These are phyloP conservation scores for Triticum dicoccoides DNA, from an alignment of 176 grass and related monocot species.

Conservation along the genomic window DNA sequence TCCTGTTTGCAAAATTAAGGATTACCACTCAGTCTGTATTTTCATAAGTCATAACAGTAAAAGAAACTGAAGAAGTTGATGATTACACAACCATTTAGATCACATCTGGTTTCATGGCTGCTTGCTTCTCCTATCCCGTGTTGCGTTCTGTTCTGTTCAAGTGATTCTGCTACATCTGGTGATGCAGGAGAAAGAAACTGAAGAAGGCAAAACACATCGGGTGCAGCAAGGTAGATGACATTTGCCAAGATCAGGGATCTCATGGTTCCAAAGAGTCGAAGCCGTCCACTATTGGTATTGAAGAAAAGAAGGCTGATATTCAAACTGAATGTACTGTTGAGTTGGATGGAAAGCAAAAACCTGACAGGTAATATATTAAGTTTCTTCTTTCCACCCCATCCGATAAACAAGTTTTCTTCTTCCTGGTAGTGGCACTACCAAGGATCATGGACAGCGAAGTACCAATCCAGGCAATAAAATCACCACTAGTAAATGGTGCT, in stretches of 20 bases:
- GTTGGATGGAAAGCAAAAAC: conserved; percentile 12
- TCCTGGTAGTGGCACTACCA: background rate
- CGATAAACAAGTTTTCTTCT: background rate
- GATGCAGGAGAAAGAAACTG: conserved; percentile 38
- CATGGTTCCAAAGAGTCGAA: conserved; percentile 14
- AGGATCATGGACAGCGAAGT: background rate
- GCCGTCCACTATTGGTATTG: background rate
- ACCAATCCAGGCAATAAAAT: background rate
- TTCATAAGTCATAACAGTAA: background rate
- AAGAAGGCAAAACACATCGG: conserved; percentile 4
- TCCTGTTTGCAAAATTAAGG: background rate
- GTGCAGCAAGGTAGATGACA: conserved; percentile 3
- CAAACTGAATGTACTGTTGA: conserved; percentile 23
- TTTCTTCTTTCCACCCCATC: background rate
- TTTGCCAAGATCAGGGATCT: background rate
- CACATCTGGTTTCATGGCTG: background rate
- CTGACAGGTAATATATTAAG: conserved; percentile 16
- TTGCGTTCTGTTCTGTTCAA: background rate
- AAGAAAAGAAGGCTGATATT: background rate
- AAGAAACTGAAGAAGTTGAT: too few species aligned
- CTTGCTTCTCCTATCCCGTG: too few species aligned
- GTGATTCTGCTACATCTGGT: conserved; percentile 3
- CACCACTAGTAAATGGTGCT: background rate
- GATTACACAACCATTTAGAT: background rate
- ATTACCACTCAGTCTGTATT: background rate